phyloP scores from a whole-genome alignment of 768 basidiomycete species.

The Xerocomus potaroensis region DNA sequence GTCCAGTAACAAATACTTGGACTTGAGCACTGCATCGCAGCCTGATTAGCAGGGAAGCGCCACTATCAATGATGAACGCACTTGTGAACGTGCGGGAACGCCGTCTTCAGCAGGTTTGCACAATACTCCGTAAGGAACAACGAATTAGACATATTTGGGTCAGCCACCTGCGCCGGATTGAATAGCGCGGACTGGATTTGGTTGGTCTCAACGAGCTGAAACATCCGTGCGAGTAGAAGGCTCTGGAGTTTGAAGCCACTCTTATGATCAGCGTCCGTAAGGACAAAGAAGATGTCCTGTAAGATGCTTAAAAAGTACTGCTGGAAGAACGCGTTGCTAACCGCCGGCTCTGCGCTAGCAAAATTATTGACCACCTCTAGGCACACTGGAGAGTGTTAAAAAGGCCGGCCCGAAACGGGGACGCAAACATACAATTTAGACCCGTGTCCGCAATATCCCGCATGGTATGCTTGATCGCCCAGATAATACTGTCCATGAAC shows the following conservation, averaged over 20 bases:
- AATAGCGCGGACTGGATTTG: conserved; percentile 79
- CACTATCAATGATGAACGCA: conserved; percentile 35
- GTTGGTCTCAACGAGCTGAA: conserved; percentile 85
- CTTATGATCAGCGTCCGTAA: conserved; percentile 98
- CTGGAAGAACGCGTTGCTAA: conserved; percentile 93
- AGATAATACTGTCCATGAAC: conserved; percentile 96
- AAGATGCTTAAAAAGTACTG: conserved; percentile 91
- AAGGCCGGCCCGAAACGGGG: background rate
- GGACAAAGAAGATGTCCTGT: conserved; percentile 94
- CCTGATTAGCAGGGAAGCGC: conserved; percentile 8
- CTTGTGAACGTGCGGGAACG: conserved; percentile 92
- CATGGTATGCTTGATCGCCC: conserved; percentile 99
- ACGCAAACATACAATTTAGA: conserved; percentile 52
- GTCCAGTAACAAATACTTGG: conserved; percentile 58
- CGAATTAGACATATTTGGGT: conserved; percentile 72
- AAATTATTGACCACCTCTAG: conserved; percentile 96
- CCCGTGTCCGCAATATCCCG: conserved; percentile 95
- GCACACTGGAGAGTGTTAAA: conserved; percentile 54
- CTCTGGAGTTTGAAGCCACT: conserved; percentile 97
- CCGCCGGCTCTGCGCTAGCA: conserved; percentile 67
- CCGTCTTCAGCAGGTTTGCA: conserved; percentile 76
- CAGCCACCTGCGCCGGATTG: conserved; percentile 68
- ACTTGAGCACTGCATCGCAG: conserved; percentile 56
- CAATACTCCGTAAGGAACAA: conserved; percentile 82
- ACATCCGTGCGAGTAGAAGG: conserved; percentile 86